Evolutionary conservation across 208 protist genomes (phyloP), one percentile per base, ranked within the genome.

Genomic region (Leishmania amazonensis): DNA sequence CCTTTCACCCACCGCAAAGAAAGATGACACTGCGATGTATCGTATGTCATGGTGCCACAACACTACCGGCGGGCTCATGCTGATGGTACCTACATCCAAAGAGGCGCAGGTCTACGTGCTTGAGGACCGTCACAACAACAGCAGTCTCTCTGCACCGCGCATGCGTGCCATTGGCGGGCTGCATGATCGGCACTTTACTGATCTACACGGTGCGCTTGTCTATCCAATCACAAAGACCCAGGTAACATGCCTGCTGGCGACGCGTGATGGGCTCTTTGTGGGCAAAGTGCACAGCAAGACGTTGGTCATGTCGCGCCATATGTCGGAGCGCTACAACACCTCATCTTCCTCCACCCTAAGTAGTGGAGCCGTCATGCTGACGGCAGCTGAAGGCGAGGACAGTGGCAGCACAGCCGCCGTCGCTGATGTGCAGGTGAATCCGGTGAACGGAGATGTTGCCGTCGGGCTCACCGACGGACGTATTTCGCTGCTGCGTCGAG

Each of bases 401-500:
- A 21, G 11, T 13, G 70, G 19, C 70, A 51, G 40, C 45, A 53
- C 15, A 13, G 72, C 76, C 60, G 68, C 57, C 0, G 58, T 86
- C 38, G 80, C 85, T n/a, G 84, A 86, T 75, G 81, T 92, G 38
- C 84, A 91, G 75, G 90, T 94, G 72, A 88, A 91, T 83, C 28
- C 58, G 31, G 67, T 11, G 31, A 95, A n/a, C 1, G 94, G 94
- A 0, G 90, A 95, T 76, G 84, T 95, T 5, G 89, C 90, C 11
- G 90, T 97, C 38, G 91, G 89, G 6, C 88, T 95, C 64, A n/a
- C 45, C 21, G 83, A 90, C 68, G 94, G 94, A 31, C 57, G 82
- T 1, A 83, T 95, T 9, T 94, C 89, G 13, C 86, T 92, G 53
- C 79, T 95, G 78, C 81, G 70, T n/a, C 38, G 71, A 62, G 85